Base-by-base conservation (phyloP, 2,329 filamentous ascomycete species). In the Ploettnerulaceae sp. region DNA sequence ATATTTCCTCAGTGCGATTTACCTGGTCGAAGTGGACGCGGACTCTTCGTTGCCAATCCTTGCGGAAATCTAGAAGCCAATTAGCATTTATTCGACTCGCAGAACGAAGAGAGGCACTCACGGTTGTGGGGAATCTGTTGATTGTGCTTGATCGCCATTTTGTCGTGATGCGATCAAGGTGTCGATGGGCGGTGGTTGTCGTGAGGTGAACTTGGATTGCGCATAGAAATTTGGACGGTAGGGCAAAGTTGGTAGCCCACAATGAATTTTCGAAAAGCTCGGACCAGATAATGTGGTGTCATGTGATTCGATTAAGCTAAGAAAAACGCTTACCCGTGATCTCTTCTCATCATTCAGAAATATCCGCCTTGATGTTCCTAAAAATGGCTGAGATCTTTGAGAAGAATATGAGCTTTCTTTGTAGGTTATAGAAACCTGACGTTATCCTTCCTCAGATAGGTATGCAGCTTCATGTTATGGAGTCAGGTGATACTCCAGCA, bases 11-110 rank as follows among this genome's bases (percentile, higher is more conserved):
- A 51, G 48, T 51, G 48, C 56, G 60, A 54, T 53, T 76, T 91
- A 95, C 91, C 89, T 97, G 93, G 81, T 98, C 89, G 79, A 98
- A 98, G 82, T 98, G 93, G 75, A 88, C 87, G 77, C 89, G 88
- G 71, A 98, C 93, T 77, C 90, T 88, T 78, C 89, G 88, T 77
- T 97, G 90, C 93, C 93, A 98, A 82, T 98, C 90, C 89, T 95
- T 96, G 78, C 89, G 90, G 88, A 95, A 95, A 73, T 96, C 87
- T 93, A 68, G 56, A 22, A 59, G 61, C 46, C 47, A 49, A 56
- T 68, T 58, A 68, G 63, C 55, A 57, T 37, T 51, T 56, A 53
- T 47, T 51, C 52, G 47, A 56, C 60, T 44, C 54, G 55, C 47
- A 49, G 40, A 49, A 51, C 58, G 53, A 57, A 50, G 52, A 47